These are phyloP conservation scores for Vitis hybrid DNA, from an alignment of 177 flowering plant species.

Conservation along the genomic window DNA sequence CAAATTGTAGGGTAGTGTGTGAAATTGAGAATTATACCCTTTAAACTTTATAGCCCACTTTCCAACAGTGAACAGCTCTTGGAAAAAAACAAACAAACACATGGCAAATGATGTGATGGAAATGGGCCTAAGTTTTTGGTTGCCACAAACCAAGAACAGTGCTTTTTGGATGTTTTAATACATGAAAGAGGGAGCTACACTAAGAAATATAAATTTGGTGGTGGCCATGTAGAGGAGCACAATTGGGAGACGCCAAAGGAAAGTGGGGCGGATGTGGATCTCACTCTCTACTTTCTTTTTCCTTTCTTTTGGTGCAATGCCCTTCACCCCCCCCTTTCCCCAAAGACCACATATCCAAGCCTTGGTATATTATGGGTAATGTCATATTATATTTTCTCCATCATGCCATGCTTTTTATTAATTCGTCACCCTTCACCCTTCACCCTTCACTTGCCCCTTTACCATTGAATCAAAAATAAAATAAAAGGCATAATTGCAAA, in stretches of 20 bases:
- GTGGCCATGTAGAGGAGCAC: constrained; percentile 15
- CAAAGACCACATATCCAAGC: background rate
- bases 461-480: background rate
- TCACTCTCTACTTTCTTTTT: constrained; percentile 2
- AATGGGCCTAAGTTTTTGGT: no score
- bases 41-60: no score
- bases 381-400: background rate
- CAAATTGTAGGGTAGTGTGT: no score
- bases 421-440: background rate
- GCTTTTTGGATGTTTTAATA: no score
- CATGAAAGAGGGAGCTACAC: background rate
- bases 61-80: no score
- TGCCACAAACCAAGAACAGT: no score
- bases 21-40: no score
- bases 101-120: no score
- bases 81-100: no score
- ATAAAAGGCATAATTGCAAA: background rate
- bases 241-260: background rate
- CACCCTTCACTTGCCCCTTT: background rate
- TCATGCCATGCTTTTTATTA: constrained; percentile 8
- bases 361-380: background rate
- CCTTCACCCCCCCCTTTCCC: constrained; percentile 2
- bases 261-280: constrained; percentile 20
- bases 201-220: background rate
- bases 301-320: constrained; percentile 5